A percentile compares a stretch with the other conserved stretches of the same genome.
phyloP scores from a whole-genome alignment of 345 rosid genomes.

The Salix udensis region DNA sequence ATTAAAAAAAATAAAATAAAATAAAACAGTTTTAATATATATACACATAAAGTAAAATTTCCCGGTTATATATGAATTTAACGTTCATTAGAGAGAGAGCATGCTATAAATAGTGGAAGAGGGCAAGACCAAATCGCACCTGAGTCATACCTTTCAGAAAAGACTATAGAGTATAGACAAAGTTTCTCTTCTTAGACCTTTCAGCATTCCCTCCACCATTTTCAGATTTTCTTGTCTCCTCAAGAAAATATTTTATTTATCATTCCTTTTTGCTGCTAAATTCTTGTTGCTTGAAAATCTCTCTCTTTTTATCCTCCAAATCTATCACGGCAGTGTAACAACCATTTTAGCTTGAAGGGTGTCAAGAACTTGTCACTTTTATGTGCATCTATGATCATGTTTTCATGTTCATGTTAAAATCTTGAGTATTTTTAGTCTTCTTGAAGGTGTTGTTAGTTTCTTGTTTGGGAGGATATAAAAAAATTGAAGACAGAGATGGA shows the following conservation, averaged over 20 bases:
- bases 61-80: constrained; percentile 3
- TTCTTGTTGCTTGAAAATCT: background rate
- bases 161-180: constrained; percentile 5
- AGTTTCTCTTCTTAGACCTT: constrained; percentile 16
- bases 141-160: constrained; percentile 20
- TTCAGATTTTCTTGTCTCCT: background rate
- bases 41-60: background rate
- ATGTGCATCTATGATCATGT: background rate
- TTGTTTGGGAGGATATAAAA: background rate
- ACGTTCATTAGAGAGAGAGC: constrained; percentile 22
- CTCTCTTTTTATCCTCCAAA: background rate
- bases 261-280: background rate
- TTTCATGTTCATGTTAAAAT: background rate
- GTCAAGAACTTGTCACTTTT: background rate
- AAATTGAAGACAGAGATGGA: constrained; percentile 45
- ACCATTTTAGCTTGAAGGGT: background rate
- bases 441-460: background rate
- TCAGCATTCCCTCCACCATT: background rate
- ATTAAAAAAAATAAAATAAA: no score
- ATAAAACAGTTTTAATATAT: no score
- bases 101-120: constrained; percentile 40
- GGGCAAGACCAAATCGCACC: constrained; percentile 23
- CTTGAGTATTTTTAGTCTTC: background rate
- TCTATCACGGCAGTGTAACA: background rate
- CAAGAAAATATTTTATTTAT: background rate